Evolutionary conservation across 1,284 basidiomycete genomes (phyloP).

Genomic region (Tylopilus sp.): DNA sequence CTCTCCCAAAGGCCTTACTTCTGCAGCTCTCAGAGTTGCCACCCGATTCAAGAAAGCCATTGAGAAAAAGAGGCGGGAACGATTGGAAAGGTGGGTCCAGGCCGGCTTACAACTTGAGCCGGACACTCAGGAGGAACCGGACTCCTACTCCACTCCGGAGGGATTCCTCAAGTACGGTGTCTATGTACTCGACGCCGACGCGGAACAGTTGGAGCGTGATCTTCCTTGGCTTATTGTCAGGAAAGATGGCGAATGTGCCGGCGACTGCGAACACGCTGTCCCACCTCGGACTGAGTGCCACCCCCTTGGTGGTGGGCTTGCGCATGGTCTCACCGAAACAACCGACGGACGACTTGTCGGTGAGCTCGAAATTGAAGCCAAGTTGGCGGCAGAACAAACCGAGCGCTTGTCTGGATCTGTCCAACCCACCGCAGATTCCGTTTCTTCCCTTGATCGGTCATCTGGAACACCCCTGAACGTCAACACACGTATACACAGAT

Average conservation of each 20-base stretch:
- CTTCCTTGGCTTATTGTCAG: conserved; percentile 30
- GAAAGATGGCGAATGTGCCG: conserved; percentile 29
- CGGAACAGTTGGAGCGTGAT: conserved; percentile 31
- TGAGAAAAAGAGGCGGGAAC: conserved; percentile 41
- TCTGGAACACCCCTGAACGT: not conserved
- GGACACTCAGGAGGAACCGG: conserved; percentile 9
- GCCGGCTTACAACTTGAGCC: conserved; percentile 15
- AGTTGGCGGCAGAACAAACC: conserved; percentile 6
- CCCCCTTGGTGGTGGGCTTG: not conserved
- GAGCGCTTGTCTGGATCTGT: not conserved
- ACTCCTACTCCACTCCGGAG: conserved; percentile 25
- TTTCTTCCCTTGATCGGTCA: not conserved
- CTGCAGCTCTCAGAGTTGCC: conserved; percentile 42
- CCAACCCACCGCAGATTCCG: not conserved
- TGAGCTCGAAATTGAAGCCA: conserved; percentile 27
- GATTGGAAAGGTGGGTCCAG: conserved; percentile 28
- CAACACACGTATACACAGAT: conserved; percentile 32
- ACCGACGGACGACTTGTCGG: conserved; percentile 23
- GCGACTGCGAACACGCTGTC: conserved; percentile 17
- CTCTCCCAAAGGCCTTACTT: conserved; percentile 45
- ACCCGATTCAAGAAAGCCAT: conserved; percentile 41
- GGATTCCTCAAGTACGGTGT: conserved; percentile 59
- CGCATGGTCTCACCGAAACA: conserved; percentile 23
- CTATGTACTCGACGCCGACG: conserved; percentile 53
- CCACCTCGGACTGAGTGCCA: not conserved